Percentiles rank a stretch among this genome's conserved stretches.
phyloP scores from a whole-genome alignment of 2,329 filamentous ascomycete genomes.

The Cladophialophora chaetospira region DNA sequence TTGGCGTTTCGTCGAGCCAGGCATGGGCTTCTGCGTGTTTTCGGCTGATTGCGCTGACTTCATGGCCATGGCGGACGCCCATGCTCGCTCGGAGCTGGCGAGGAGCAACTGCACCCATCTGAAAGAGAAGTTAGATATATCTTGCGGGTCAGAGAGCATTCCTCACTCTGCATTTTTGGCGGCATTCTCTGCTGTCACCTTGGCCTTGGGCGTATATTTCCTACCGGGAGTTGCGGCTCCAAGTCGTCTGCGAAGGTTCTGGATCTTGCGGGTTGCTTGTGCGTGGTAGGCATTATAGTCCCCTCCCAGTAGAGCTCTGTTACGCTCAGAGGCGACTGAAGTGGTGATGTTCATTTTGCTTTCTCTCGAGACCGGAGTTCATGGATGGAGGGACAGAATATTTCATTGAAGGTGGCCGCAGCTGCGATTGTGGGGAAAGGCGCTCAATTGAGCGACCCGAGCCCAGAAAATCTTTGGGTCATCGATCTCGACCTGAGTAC shows the following conservation, averaged over 20 bases:
- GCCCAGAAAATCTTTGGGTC: neutral
- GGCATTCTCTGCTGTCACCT: constrained; percentile 74
- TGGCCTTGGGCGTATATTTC: constrained; percentile 74
- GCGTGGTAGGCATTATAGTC: constrained; percentile 84
- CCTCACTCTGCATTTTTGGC: constrained; percentile 74
- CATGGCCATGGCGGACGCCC: constrained; percentile 95
- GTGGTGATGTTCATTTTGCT: constrained; percentile 82
- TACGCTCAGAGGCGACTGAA: constrained; percentile 75
- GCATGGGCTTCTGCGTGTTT: constrained; percentile 69
- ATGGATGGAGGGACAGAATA: neutral
- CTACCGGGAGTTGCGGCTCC: constrained; percentile 81
- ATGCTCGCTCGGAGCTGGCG: constrained; percentile 84
- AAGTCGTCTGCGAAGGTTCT: constrained; percentile 81
- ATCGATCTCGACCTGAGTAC: neutral
- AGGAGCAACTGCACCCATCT: constrained; percentile 80
- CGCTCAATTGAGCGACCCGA: neutral
- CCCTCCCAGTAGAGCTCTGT: constrained; percentile 81
- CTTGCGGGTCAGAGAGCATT: neutral
- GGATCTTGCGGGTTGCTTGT: constrained; percentile 77
- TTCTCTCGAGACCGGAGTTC: neutral
- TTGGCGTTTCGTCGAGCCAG: constrained; percentile 78
- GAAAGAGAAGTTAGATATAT: constrained; percentile 21
- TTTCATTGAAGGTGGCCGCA: neutral
- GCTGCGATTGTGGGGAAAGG: neutral
- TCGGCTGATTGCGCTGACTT: constrained; percentile 80